Base-by-base conservation (phyloP, 768 basidiomycete species). In the Termitomyces titanicus region DNA sequence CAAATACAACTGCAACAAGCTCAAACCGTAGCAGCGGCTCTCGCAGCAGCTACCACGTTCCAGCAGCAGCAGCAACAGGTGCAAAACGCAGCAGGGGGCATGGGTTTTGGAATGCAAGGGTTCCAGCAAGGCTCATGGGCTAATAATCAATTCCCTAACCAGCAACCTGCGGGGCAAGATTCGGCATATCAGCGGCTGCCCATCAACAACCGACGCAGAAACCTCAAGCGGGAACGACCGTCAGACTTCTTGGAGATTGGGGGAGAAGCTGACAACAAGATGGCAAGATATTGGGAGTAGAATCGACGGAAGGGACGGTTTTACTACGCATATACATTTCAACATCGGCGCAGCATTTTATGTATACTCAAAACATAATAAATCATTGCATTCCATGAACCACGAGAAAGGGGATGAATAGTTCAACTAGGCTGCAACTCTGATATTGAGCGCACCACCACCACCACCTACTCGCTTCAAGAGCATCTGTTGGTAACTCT, bases 141-240 rank as follows among this genome's bases (percentile, higher is more conserved):
- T 59, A 78, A 76, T 57, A 78, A 76, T 61, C 76, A 78, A 55
- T 88, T 79, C 66, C 61, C 77, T 44, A 83, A 80, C 58, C 86
- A 89, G 63, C 86, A 89, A 66, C 78, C 80, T 29, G 79, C 79
- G 48, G 77, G 79, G 6, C 83, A 85, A 64, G 91, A 93, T 58
- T 92, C 90, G 6, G 88, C 91, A n/a, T 93, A 94, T 67, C 92
- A 94, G 67, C 79, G 92, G 34, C 65, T 92, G 47, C 91, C 91
- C 29, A 71, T 94, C 51, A 93, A 92, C 64, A 91, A 89, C 63
- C 79, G 91, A 55, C 79, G 91, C 51, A 75, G 88, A 64, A 84
- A 84, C 61, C 64, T 89, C 60, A 92, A 94, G 70, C 80, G 91
- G 9, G 92, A 93, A 29, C 76, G 91, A 44, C 91, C 91, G 1